Evolutionary conservation across 805 yeast genomes (phyloP).

Genomic region (Zygoascus tannicola): DNA sequence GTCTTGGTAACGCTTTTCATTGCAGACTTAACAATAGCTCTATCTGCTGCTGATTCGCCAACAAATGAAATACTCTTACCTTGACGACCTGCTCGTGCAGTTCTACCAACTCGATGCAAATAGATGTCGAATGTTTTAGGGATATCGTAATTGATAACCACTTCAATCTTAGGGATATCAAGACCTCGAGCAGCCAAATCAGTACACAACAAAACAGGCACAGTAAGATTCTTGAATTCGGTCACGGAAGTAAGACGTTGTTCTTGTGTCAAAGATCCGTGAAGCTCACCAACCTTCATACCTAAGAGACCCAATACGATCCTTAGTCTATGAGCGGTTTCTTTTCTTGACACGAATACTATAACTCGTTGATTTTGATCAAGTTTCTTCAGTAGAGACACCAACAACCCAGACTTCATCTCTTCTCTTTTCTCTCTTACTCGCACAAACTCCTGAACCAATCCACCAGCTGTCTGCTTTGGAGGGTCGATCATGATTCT

Average conservation of each 20-base stretch:
- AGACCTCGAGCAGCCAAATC: constrained; percentile 98
- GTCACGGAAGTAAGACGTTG: constrained; percentile 83
- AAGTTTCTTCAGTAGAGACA: constrained; percentile 56
- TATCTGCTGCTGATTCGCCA: constrained; percentile 81
- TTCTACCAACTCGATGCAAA: constrained; percentile 96
- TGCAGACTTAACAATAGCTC: constrained; percentile 85
- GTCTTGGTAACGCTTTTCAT: constrained; percentile 54
- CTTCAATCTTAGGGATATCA: constrained; percentile 96
- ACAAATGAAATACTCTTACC: constrained; percentile 92
- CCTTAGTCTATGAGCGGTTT: constrained; percentile 78
- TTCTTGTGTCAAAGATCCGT: constrained; percentile 78
- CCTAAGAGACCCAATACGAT: constrained; percentile 65
- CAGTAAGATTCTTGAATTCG: constrained; percentile 70
- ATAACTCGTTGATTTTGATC: constrained; percentile 69
- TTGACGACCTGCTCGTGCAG: constrained; percentile 97
- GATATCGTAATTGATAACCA: constrained; percentile 91
- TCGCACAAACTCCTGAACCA: constrained; percentile 90
- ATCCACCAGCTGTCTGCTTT: constrained; percentile 82
- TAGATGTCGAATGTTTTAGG: constrained; percentile 88
- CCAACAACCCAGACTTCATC: constrained; percentile 74
- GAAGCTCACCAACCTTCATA: constrained; percentile 63
- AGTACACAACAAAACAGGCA: constrained; percentile 87
- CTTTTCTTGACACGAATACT: constrained; percentile 87
- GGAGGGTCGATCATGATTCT: constrained; percentile 96
- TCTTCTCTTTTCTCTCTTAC: constrained; percentile 73